Conservation (phyloP, 1,139 yeast genomes). For the Sugiyamaella paludigena region DNA sequence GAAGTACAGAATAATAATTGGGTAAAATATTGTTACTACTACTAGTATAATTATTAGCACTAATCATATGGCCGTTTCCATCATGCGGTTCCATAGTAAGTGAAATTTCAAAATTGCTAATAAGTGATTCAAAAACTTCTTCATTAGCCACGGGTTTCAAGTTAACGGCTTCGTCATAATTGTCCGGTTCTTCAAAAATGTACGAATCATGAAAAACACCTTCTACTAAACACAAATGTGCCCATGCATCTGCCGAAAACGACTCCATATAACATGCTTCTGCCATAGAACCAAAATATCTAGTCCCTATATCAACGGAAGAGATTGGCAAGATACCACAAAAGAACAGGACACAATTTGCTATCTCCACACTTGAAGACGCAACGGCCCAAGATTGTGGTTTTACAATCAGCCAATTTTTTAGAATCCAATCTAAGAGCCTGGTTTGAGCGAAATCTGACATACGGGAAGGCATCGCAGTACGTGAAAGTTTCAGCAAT, state of each 20-base stretch:
- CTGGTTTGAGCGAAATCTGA: slow-evolving; percentile 6
- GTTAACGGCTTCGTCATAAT: too few relatives aligned
- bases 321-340: neutral
- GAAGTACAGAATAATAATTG: slow-evolving; percentile 4
- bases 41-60: neutral
- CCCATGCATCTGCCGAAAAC: slow-evolving; percentile 1
- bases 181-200: neutral
- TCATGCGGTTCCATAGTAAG: too few relatives aligned
- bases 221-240: neutral
- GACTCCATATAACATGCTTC: slow-evolving; percentile 1
- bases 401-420: slow-evolving; percentile 7
- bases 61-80: neutral
- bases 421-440: slow-evolving; percentile 13
- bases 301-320: neutral
- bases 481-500: neutral
- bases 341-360: neutral
- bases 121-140: too few relatives aligned
- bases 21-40: neutral
- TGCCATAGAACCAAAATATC: slow-evolving; percentile 2
- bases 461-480: slow-evolving; percentile 1
- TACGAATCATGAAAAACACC: neutral
- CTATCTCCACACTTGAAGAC: slow-evolving; percentile 1
- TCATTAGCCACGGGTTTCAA: too few relatives aligned
- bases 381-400: neutral
- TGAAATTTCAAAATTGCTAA: too few relatives aligned